These are phyloP conservation scores for Podosphaera aphanis DNA, from an alignment of 2,329 filamentous ascomycete species.

Conservation along the genomic window DNA sequence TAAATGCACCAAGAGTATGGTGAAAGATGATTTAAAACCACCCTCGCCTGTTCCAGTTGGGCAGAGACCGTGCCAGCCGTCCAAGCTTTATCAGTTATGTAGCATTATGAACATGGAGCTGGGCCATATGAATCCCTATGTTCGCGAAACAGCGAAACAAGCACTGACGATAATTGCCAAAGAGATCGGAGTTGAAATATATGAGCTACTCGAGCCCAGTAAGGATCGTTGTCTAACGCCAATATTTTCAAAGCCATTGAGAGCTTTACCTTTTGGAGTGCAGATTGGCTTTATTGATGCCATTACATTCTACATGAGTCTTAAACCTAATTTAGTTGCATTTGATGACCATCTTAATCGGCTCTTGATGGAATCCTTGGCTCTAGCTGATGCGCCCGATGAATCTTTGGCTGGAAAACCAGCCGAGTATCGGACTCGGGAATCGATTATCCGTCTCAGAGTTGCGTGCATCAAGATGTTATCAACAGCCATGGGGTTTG, in stretches of 20 bases:
- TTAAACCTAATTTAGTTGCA: slow-evolving; percentile 70
- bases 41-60: slow-evolving; percentile 29
- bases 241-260: slow-evolving; percentile 84
- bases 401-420: slow-evolving; percentile 83
- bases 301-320: slow-evolving; percentile 77
- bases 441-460: slow-evolving; percentile 72
- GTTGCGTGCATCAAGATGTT: slow-evolving; percentile 86
- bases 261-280: slow-evolving; percentile 76
- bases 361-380: slow-evolving; percentile 77
- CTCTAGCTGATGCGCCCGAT: slow-evolving; percentile 81
- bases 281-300: slow-evolving; percentile 98
- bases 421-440: slow-evolving; percentile 81
- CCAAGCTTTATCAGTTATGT: slow-evolving; percentile 52
- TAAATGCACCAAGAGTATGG: slow-evolving; percentile 54
- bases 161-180: slow-evolving; percentile 64
- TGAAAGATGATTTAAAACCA: slow-evolving; percentile 49
- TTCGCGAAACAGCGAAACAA: slow-evolving; percentile 64
- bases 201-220: slow-evolving; percentile 72
- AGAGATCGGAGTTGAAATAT: slow-evolving; percentile 53
- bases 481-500: slow-evolving; percentile 79
- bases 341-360: slow-evolving; percentile 85
- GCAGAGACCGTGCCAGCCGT: slow-evolving; percentile 32
- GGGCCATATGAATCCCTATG: slow-evolving; percentile 86
- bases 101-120: slow-evolving; percentile 71
- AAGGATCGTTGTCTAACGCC: slow-evolving; percentile 75